These are phyloP conservation scores for Hypholoma sublateritium DNA, from an alignment of 768 basidiomycete genomes.

Conservation along the genomic window DNA sequence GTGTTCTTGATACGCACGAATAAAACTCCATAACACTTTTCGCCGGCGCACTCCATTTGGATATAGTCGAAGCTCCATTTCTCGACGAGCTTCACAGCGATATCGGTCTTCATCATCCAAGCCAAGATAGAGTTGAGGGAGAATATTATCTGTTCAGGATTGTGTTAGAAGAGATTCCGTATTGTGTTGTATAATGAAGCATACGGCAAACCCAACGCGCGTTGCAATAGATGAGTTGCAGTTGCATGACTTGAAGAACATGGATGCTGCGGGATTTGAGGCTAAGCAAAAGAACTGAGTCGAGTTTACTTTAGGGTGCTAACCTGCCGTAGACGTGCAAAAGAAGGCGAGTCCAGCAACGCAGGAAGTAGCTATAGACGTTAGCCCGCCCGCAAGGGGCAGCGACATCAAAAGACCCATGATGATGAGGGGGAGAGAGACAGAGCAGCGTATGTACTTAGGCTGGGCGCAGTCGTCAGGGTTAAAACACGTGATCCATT, in stretches of 20 bases:
- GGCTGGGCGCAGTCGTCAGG: neutral
- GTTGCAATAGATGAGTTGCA: constrained; percentile 99
- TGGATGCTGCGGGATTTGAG: constrained; percentile 61
- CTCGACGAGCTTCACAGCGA: constrained; percentile 83
- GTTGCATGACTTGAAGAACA: constrained; percentile 98
- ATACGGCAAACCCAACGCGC: constrained; percentile 89
- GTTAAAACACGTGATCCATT: neutral
- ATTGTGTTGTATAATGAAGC: constrained; percentile 17
- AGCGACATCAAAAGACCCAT: constrained; percentile 80
- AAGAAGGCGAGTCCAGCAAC: constrained; percentile 82
- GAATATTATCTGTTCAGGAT: constrained; percentile 77
- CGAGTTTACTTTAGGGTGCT: constrained; percentile 16
- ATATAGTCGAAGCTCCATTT: constrained; percentile 96
- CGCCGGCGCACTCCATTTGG: constrained; percentile 94
- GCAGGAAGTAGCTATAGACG: constrained; percentile 79
- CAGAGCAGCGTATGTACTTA: neutral
- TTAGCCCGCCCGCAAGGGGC: constrained; percentile 66
- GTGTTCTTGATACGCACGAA: constrained; percentile 56
- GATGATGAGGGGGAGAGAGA: constrained; percentile 14
- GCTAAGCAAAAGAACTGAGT: too few species aligned
- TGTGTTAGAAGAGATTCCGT: too few species aligned
- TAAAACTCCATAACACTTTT: constrained; percentile 94
- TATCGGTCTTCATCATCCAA: constrained; percentile 93
- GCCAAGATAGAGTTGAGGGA: constrained; percentile 93
- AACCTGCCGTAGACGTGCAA: constrained; percentile 84